Base-by-base conservation (phyloP, 2,329 filamentous ascomycete species). In the Zymoseptoria brevis region DNA sequence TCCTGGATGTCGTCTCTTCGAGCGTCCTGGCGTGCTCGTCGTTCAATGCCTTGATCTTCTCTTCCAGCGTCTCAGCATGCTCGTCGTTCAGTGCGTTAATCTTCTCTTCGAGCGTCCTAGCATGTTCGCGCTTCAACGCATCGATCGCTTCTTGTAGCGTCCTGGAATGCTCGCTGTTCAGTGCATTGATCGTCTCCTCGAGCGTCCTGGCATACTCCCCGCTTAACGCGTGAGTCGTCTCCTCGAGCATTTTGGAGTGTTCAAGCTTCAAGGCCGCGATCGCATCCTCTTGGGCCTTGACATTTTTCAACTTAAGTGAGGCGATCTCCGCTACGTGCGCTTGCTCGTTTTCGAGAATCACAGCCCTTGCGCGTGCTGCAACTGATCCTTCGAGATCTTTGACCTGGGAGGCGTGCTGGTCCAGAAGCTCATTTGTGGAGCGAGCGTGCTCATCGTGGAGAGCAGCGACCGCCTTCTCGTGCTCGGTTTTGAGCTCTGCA, bases 371-470 rank as follows among this genome's bases (percentile, higher is more conserved):
- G n/a, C 60, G 58, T 26, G 56, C 58, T 5, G 59, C 58, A 8
- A 61, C 60, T 22, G 60, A 60, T 35, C 62, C 60, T 48, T 67
- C 61, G 22, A 65, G 53, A 50, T 63, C 57, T 9, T 58, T 57
- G 21, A 66, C 56, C 54, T 60, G 62, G 50, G 56, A 52, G 9
- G 53, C 58, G 19, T 62, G 58, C 16, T 57, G 26, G 2, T 62
- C 57, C 26, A 58, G 59, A n/a, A 63, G 56, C 19, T 60, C 56
- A n/a, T 60, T 58, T 16, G 64, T 54, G 9, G 57, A 62, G 30
- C 45, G 51, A 59, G 60, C 59, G 29, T 67, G 65, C 41, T 63
- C 58, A 8, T 57, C 45, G 5, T 57, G n/a, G 41, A 65, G 49
- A 8, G 56, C 21, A 26, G 41, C 21, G 13, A 63, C 57, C 3